These are phyloP conservation scores for Talaromyces trachyspermus DNA, from an alignment of 495 filamentous ascomycete genomes.

Conservation along the genomic window DNA sequence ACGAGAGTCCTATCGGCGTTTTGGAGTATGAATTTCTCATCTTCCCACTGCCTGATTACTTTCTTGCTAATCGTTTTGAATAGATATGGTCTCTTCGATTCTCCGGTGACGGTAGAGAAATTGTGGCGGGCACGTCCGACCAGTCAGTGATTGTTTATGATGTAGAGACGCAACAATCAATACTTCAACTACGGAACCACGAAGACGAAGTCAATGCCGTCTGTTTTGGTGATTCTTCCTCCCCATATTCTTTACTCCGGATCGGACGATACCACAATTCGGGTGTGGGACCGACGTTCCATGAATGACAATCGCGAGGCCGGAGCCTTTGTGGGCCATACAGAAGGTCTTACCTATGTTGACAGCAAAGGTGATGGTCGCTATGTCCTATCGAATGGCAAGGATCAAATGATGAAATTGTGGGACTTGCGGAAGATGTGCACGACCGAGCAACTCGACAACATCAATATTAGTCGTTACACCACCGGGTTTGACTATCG, in stretches of 20 bases:
- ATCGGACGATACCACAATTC: slow-evolving; percentile 63
- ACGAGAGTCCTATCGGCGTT: slow-evolving; percentile 33
- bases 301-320: slow-evolving; percentile 84
- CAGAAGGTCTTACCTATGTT: slow-evolving; percentile 89
- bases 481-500: slow-evolving; percentile 83
- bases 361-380: slow-evolving; percentile 95
- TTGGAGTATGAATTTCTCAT: slow-evolving; percentile 36
- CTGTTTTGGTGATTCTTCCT: slow-evolving; percentile 83
- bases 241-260: slow-evolving; percentile 96
- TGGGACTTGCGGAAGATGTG: slow-evolving; percentile 90
- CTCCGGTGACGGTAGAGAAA: slow-evolving; percentile 83
- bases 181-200: slow-evolving; percentile 73
- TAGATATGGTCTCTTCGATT: slow-evolving; percentile 89
- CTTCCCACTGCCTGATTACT: slow-evolving; percentile 9
- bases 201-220: slow-evolving; percentile 92
- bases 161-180: slow-evolving; percentile 65
- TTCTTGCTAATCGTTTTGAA: slow-evolving; percentile 13
- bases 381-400: slow-evolving; percentile 89
- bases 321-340: slow-evolving; percentile 89
- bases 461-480: slow-evolving; percentile 45
- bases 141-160: slow-evolving; percentile 87
- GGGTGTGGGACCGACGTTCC: slow-evolving; percentile 92
- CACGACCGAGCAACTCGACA: slow-evolving; percentile 55
- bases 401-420: slow-evolving; percentile 95
- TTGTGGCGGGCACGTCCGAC: slow-evolving; percentile 81